These are phyloP conservation scores for Epichloe typhina DNA, from an alignment of 2,329 filamentous ascomycete genomes.

Conservation along the genomic window DNA sequence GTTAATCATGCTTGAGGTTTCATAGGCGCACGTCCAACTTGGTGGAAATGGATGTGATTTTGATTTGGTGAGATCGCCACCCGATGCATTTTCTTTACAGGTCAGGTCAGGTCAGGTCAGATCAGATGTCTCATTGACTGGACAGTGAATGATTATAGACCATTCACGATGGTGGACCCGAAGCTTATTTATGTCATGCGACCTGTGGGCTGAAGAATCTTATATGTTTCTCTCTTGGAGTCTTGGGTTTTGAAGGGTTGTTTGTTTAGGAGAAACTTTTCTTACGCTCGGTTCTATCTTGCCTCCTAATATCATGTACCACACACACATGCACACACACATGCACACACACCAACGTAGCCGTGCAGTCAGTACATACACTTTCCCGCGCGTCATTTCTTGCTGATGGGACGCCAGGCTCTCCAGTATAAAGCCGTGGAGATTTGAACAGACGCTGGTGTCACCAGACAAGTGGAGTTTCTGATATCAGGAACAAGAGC, in stretches of 20 bases:
- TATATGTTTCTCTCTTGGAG: constrained; percentile 25
- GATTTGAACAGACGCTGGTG: too few relatives aligned
- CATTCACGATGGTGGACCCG: constrained; percentile 12
- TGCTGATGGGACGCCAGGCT: too few relatives aligned
- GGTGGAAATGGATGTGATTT: constrained; percentile 6
- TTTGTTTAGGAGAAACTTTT: constrained; percentile 22
- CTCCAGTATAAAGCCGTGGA: too few relatives aligned
- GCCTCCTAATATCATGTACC: constrained; percentile 10
- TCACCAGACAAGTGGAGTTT: background rate
- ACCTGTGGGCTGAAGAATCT: constrained; percentile 14
- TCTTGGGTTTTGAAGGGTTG: constrained; percentile 24
- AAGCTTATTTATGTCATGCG: constrained; percentile 11
- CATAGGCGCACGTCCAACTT: background rate
- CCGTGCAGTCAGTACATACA: too few relatives aligned
- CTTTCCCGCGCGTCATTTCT: too few relatives aligned
- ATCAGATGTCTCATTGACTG: background rate
- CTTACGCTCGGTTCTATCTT: constrained; percentile 17
- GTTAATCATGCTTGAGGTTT: constrained; percentile 23
- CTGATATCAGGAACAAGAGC: background rate
- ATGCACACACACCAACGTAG: background rate
- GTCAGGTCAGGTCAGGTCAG: constrained; percentile 12
- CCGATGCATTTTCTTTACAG: constrained; percentile 12
- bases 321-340: background rate
- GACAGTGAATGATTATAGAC: constrained; percentile 11
- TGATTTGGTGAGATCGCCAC: constrained; percentile 8